Evolutionary conservation across 176 grass and related monocot species (phyloP), one percentile per base, ranked within the genome.

Genomic region (Miscanthus lutarioriparius): DNA sequence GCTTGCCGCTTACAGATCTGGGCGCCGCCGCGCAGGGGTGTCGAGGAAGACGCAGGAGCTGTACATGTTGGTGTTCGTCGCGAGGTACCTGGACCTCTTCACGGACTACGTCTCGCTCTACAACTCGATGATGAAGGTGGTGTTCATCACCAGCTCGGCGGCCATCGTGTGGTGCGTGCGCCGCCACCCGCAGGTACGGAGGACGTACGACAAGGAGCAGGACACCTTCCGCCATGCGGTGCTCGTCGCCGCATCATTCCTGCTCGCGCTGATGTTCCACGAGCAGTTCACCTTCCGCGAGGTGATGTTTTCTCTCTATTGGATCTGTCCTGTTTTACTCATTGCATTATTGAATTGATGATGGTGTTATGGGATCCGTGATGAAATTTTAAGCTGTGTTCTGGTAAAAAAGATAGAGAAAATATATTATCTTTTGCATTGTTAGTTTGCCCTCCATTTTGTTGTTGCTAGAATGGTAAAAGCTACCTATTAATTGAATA

Each of bases 31-130:
- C 71, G 59, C 84, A 98, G 96, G 96, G 77, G 80, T 98, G 64
- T 98, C 96, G 84, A 89, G 94, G 64, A 98, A 95, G 90, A 95
- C 96, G 73, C 96, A 98, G 82, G 96, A 98, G 93, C 90, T 98
- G 44, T 98, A 93, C 88, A 88, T 87, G 49, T 28, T 95, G 39
- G 96, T 98, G 64, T 98, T 98, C 87, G 75, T 95, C 25, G 87
- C 91, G 33, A 82, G 96, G 35, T 98, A 98, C 88, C 84, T 98
- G 19, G 93, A 98, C 92, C 87, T 98, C 48, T 89, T 98, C 86
- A 94, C 64, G 53, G 89, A 94, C 73, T 92, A 93, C 86, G 45
- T 98, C 83, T 98, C 96, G 41, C 74, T 96, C 68, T 98, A 98
- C 82, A 98, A 98, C 79, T 85, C 93, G 11, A 72, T 95, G 83